Conservation (phyloP, 257 asterid genomes). For the Fraxinus quadrangulata region DNA sequence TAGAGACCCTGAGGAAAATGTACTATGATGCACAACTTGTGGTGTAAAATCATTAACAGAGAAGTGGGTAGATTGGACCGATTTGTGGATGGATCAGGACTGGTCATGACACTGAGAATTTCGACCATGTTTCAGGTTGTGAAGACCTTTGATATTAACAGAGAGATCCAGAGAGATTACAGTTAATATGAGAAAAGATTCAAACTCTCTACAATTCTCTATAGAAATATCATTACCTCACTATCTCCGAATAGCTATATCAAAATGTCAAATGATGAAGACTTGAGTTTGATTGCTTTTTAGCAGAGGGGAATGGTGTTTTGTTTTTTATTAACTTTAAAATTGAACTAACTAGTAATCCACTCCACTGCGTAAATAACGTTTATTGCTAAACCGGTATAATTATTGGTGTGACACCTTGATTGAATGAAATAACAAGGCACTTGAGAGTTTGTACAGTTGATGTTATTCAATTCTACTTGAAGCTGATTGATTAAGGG, state of each 20-base stretch:
- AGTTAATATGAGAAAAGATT: neutral
- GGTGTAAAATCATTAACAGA: neutral
- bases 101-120: neutral
- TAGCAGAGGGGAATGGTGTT: neutral
- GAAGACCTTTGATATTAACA: neutral
- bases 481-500: slow-evolving; percentile 2
- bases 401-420: neutral
- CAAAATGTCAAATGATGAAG: neutral
- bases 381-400: neutral
- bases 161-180: neutral
- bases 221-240: neutral
- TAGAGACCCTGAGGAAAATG: neutral
- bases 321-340: neutral
- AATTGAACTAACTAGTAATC: neutral
- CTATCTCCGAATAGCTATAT: neutral
- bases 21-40: neutral
- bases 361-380: neutral
- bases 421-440: neutral
- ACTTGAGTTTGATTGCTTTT: neutral
- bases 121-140: neutral
- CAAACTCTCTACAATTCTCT: neutral
- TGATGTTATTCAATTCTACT: neutral
- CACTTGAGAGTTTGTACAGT: neutral
- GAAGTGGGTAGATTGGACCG: neutral
- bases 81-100: neutral